phyloP scores from a whole-genome alignment of 257 asterid species.

The Solanum chaucha region DNA sequence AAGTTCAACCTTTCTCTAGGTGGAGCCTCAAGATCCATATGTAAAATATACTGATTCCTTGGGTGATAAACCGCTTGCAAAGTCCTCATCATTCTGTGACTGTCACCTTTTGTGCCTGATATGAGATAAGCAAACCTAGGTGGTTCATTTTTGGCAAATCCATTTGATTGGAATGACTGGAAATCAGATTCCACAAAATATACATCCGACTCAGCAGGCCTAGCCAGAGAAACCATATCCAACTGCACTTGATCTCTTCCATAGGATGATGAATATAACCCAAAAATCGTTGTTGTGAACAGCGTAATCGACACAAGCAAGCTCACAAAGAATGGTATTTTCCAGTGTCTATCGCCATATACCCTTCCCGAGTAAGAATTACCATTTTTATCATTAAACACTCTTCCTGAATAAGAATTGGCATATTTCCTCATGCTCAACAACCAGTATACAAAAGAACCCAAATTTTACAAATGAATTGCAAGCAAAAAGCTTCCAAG shows the following conservation, averaged over 20 bases:
- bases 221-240: slow-evolving; percentile 22
- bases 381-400: slow-evolving; percentile 70
- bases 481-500: background rate
- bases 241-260: slow-evolving; percentile 33
- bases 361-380: slow-evolving; percentile 53
- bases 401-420: slow-evolving; percentile 55
- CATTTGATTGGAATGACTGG: slow-evolving; percentile 25
- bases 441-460: background rate
- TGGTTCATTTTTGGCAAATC: slow-evolving; percentile 34
- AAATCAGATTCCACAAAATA: slow-evolving; percentile 68
- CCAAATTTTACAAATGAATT: background rate
- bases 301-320: slow-evolving; percentile 61
- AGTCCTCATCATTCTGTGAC: slow-evolving; percentile 89
- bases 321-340: slow-evolving; percentile 64
- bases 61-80: slow-evolving; percentile 93
- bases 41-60: slow-evolving; percentile 84
- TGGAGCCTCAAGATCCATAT: slow-evolving; percentile 98
- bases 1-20: slow-evolving; percentile 86
- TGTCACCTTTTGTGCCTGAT: slow-evolving; percentile 95
- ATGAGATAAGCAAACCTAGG: slow-evolving; percentile 94
- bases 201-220: slow-evolving; percentile 31
- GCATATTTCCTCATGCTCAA: slow-evolving; percentile 50
- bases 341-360: slow-evolving; percentile 80
- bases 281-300: slow-evolving; percentile 40
- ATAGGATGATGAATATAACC: slow-evolving; percentile 41